phyloP scores from a whole-genome alignment of 2,329 filamentous ascomycete genomes.

The Zymoseptoria ardabiliae region DNA sequence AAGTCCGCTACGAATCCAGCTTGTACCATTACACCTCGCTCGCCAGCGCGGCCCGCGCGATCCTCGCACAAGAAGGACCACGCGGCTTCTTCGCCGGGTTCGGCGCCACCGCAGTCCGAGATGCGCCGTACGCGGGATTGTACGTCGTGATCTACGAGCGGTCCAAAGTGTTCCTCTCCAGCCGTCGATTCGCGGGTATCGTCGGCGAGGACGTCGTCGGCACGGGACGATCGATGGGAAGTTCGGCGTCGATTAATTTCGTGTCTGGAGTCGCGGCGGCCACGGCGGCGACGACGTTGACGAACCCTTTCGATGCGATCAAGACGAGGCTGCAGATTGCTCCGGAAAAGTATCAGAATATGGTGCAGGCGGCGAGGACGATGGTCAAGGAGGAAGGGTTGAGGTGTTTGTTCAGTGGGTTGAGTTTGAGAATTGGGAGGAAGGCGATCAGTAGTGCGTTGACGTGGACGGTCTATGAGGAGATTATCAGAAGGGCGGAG shows the following conservation, averaged over 20 bases:
- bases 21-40: constrained; percentile 79
- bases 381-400: constrained; percentile 80
- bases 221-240: constrained; percentile 17
- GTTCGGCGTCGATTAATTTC: constrained; percentile 72
- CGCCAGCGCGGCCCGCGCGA: constrained; percentile 63
- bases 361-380: constrained; percentile 64
- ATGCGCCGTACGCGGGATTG: constrained; percentile 92
- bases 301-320: constrained; percentile 93
- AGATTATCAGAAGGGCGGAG: constrained; percentile 70
- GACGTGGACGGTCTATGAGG: constrained; percentile 96
- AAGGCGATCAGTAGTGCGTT: constrained; percentile 92
- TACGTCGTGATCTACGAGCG: constrained; percentile 94
- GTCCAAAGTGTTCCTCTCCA: constrained; percentile 52
- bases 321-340: constrained; percentile 93
- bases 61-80: constrained; percentile 63
- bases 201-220: constrained; percentile 18
- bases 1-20: constrained; percentile 88
- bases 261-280: constrained; percentile 73
- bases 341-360: constrained; percentile 74
- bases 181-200: constrained; percentile 35
- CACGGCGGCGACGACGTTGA: constrained; percentile 74
- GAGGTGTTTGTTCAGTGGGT: constrained; percentile 73
- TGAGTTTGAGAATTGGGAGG: constrained; percentile 77
- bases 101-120: constrained; percentile 83
- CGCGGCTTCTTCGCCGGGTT: constrained; percentile 90